A percentile compares a stretch with the other conserved stretches of the same genome.
Conservation (phyloP, 257 asterid genomes). For the Solanum virginianum region DNA sequence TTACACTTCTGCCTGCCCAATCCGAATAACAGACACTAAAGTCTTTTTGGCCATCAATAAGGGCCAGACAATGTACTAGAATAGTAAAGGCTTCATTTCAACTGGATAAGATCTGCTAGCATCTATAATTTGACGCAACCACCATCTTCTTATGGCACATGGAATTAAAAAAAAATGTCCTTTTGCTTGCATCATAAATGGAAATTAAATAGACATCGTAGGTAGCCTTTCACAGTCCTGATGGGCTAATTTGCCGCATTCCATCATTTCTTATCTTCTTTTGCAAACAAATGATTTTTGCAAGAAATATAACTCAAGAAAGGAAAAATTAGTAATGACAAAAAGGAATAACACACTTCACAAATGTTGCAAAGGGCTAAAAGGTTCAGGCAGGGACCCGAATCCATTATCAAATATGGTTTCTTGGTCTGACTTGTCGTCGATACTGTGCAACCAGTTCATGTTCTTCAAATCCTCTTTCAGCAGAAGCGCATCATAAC, state of each 20-base stretch:
- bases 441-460: conserved; percentile 68
- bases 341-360: not conserved
- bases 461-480: conserved; percentile 86
- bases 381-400: conserved; percentile 85
- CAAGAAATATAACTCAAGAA: not conserved
- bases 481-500: conserved; percentile 50
- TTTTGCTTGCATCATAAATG: not conserved
- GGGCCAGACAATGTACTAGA: not conserved
- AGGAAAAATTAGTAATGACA: conserved; percentile 6
- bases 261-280: not conserved
- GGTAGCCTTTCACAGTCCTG: not conserved
- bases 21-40: not conserved
- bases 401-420: conserved; percentile 78
- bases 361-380: conserved; percentile 47
- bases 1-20: not conserved
- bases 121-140: not conserved
- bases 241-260: not conserved
- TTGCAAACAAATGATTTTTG: not conserved
- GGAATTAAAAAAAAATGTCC: not conserved
- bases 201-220: not conserved
- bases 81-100: not conserved
- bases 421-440: conserved; percentile 45
- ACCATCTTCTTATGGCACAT: not conserved
- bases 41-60: not conserved
- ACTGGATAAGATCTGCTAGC: not conserved